phyloP scores from a whole-genome alignment of 768 basidiomycete genomes.

The Hericium erinaceus region DNA sequence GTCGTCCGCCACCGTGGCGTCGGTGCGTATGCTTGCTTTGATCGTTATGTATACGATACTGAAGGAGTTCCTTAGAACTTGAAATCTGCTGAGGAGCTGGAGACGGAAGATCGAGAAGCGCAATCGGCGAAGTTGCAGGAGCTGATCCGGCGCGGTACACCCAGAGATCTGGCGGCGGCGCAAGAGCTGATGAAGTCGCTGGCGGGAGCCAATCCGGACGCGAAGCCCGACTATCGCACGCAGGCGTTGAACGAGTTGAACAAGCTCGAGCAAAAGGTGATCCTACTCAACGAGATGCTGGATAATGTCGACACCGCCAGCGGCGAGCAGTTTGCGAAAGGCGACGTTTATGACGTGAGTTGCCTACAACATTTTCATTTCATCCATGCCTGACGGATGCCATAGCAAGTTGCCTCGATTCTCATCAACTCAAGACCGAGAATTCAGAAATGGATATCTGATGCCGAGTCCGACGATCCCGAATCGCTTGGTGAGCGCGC shows the following conservation, averaged over 20 bases:
- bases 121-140: conserved; percentile 97
- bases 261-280: conserved; percentile 90
- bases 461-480: conserved; percentile 82
- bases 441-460: conserved; percentile 96
- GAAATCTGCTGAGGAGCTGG: conserved; percentile 93
- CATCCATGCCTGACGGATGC: background rate
- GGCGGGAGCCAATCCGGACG: conserved; percentile 90
- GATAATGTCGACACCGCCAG: conserved; percentile 73
- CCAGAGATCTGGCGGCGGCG: conserved; percentile 88
- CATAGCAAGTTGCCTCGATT: conserved; percentile 82
- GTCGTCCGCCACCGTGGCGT: conserved; percentile 34
- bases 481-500: conserved; percentile 70
- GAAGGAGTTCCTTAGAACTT: conserved; percentile 63
- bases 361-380: background rate
- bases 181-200: conserved; percentile 96
- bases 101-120: conserved; percentile 89
- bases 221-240: conserved; percentile 87
- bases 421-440: conserved; percentile 80
- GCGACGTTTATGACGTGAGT: conserved; percentile 87
- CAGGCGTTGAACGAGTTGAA: conserved; percentile 87
- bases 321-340: conserved; percentile 74
- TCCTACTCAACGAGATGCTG: conserved; percentile 91
- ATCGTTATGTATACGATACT: no score
- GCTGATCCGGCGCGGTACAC: conserved; percentile 90
- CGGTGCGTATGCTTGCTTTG: no score